These are phyloP conservation scores for Alternaria triticimaculans DNA, from an alignment of 2,329 filamentous ascomycete genomes.

Conservation along the genomic window DNA sequence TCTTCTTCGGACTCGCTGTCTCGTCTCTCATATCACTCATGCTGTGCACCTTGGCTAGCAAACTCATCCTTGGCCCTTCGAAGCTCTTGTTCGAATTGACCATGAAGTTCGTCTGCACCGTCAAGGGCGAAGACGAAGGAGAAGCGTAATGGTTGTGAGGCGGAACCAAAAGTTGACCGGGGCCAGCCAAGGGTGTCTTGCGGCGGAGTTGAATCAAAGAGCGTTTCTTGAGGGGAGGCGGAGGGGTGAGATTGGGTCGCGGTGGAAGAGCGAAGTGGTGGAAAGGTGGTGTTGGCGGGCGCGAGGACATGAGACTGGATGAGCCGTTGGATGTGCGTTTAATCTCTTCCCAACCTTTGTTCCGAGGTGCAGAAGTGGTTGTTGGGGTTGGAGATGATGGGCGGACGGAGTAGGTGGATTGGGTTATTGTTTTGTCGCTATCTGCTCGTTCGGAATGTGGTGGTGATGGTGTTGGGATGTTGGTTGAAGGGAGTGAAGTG, in stretches of 20 bases:
- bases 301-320: neutral
- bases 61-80: slow-evolving; percentile 24
- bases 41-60: slow-evolving; percentile 14
- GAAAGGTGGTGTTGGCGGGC: slow-evolving; percentile 6
- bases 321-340: slow-evolving; percentile 21
- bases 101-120: slow-evolving; percentile 26
- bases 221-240: slow-evolving; percentile 20
- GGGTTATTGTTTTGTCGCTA: neutral
- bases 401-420: neutral
- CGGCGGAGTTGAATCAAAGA: slow-evolving; percentile 21
- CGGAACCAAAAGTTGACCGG: slow-evolving; percentile 20
- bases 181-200: slow-evolving; percentile 26
- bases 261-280: slow-evolving; percentile 8
- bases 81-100: slow-evolving; percentile 22
- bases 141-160: slow-evolving; percentile 20
- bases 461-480: neutral
- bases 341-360: slow-evolving; percentile 42
- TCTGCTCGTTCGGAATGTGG: neutral
- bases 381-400: slow-evolving; percentile 1
- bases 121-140: slow-evolving; percentile 15
- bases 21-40: slow-evolving; percentile 17
- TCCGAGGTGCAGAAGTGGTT: neutral
- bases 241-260: slow-evolving; percentile 8
- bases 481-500: neutral
- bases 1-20: neutral